Evolutionary conservation across 1,139 yeast species (phyloP).

Genomic region (Eremothecium gossypii): DNA sequence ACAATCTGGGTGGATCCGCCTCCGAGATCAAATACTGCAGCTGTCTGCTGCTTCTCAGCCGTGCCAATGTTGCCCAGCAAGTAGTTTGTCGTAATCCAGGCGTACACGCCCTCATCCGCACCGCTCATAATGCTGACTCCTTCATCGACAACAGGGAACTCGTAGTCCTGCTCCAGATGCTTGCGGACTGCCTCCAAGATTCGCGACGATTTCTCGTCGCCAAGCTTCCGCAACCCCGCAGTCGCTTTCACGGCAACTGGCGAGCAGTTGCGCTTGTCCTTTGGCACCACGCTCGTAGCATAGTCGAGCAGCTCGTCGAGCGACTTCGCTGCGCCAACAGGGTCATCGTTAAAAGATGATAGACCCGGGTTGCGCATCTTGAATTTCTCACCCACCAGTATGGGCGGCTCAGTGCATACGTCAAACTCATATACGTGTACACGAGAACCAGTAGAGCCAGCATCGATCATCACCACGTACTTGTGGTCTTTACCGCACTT

Average conservation of each 20-base stretch:
- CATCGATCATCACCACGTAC: constrained; percentile 87
- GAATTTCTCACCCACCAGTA: constrained; percentile 66
- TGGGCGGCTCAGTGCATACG: constrained; percentile 76
- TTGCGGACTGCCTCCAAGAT: constrained; percentile 67
- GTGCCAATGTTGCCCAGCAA: constrained; percentile 86
- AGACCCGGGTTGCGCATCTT: constrained; percentile 90
- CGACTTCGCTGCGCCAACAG: constrained; percentile 77
- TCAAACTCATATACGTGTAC: constrained; percentile 89
- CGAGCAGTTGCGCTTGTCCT: constrained; percentile 61
- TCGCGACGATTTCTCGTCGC: constrained; percentile 58
- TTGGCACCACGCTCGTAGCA: constrained; percentile 73
- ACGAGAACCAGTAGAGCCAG: constrained; percentile 95
- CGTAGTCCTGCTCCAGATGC: constrained; percentile 70
- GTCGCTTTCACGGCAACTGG: constrained; percentile 97
- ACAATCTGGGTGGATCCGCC: constrained; percentile 99
- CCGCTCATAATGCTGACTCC: constrained; percentile 94
- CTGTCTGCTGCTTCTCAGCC: constrained; percentile 63
- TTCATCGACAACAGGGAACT: constrained; percentile 81
- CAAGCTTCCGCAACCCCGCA: constrained; percentile 87
- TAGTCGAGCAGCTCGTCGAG: constrained; percentile 68
- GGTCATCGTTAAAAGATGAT: constrained; percentile 73
- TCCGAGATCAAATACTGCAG: constrained; percentile 95
- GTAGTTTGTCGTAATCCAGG: constrained; percentile 96
- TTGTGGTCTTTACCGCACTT: constrained; percentile 30
- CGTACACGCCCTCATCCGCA: constrained; percentile 95